Evolutionary conservation across 2,329 filamentous ascomycete species (phyloP).

Genomic region (Moelleriella libera): DNA sequence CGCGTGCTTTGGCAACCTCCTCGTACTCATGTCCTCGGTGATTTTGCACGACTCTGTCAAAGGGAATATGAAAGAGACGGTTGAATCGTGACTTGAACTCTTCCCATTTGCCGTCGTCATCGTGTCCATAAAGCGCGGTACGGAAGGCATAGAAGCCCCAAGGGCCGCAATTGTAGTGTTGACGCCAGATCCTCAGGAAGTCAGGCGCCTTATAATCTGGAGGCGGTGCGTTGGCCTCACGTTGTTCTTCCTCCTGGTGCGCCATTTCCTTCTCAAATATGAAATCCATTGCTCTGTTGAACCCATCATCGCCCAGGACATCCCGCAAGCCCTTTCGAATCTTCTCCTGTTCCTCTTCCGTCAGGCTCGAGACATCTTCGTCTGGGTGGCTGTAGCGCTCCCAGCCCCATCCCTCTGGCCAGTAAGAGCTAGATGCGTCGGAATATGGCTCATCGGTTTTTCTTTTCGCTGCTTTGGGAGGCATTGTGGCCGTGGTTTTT

Average conservation of each 20-base stretch:
- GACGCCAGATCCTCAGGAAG: slow-evolving; percentile 1
- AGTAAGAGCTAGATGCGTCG: slow-evolving; percentile 9
- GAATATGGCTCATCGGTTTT: slow-evolving; percentile 4
- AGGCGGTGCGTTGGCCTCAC: neutral
- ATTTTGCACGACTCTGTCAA: neutral
- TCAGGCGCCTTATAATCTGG: neutral
- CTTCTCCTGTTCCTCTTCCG: slow-evolving; percentile 7
- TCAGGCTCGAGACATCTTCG: slow-evolving; percentile 1
- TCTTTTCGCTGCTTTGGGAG: neutral
- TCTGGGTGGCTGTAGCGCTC: slow-evolving; percentile 6
- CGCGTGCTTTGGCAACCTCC: neutral
- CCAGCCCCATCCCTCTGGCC: slow-evolving; percentile 9
- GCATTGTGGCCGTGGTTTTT: neutral
- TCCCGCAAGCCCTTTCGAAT: slow-evolving; percentile 6
- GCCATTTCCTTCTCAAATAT: slow-evolving; percentile 1
- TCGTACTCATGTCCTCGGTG: neutral
- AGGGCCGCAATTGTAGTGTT: neutral
- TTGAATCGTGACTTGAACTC: neutral
- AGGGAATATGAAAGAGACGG: neutral
- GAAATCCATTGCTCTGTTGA: neutral
- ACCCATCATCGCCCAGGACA: slow-evolving; percentile 6
- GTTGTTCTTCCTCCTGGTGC: neutral
- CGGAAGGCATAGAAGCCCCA: slow-evolving; percentile 1
- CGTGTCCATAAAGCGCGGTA: neutral
- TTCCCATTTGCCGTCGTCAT: neutral